Base-by-base conservation (phyloP, 2,329 filamentous ascomycete species). In the Xylaria sp. region DNA sequence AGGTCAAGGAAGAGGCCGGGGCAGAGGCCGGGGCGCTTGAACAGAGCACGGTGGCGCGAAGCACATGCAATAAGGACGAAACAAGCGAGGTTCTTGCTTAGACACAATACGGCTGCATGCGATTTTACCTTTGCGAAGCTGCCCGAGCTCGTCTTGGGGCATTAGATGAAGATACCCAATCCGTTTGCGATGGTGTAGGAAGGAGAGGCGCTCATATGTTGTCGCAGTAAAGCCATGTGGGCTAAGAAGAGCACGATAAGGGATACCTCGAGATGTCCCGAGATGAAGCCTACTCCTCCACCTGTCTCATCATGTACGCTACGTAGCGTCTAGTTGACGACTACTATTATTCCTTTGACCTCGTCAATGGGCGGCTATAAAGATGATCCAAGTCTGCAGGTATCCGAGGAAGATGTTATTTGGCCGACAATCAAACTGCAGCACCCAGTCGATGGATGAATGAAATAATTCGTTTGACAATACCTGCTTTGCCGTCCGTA, bases 1-100 rank as follows among this genome's bases (percentile, higher is more conserved):
- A 19, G 76, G 78, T 20, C 74, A 76, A 48, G 77, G 79, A n/a
- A 64, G 75, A 56, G 80, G 80, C 52, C 66, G 76, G 21, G 72
- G 75, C 21, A 66, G 74, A 56, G 73, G 75, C 26, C 68, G 74
- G 17, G 69, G 73, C 51, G 68, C 66, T 34, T 70, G 67, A 70
- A 41, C 3, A 26, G 6, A 16, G 13, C 22, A 21, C 17, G 5
- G 13, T 24, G 16, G n/a, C 20, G 39, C 19, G 37, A 46, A 34
- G 39, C 22, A 37, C 47, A 40, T 41, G 17, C 39, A 22, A 34
- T 40, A 39, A 17, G 45, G n/a, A 40, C 20, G 13, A 17, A n/a
- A 21, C 29, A 29, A 19, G 29, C 29, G 8, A 13, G 34, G 37
- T 41, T 21, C 22, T 39, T 26, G 29, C 21, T 17, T 44, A 42